Evolutionary conservation across 2,329 filamentous ascomycete genomes (phyloP).

Genomic region (Sporothrix mexicana): DNA sequence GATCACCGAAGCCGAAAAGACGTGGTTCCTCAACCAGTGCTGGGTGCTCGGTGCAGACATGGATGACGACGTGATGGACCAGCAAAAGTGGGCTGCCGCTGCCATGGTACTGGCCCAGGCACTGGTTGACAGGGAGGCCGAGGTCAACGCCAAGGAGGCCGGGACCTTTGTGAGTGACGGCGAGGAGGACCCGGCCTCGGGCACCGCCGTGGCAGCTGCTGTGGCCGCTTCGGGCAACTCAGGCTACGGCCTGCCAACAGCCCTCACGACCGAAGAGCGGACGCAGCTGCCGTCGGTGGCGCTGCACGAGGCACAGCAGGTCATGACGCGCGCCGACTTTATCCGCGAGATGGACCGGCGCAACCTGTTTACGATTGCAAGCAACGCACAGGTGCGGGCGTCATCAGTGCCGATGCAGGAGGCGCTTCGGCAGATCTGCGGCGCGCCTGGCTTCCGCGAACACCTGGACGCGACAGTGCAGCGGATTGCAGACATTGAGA

Average conservation of each 20-base stretch:
- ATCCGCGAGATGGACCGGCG: slow-evolving; percentile 90
- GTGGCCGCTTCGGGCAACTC: background rate
- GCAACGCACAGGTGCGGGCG: slow-evolving; percentile 82
- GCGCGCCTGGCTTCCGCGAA: slow-evolving; percentile 76
- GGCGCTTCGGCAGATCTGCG: slow-evolving; percentile 85
- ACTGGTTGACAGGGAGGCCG: slow-evolving; percentile 80
- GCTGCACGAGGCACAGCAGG: slow-evolving; percentile 81
- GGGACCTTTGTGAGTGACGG: slow-evolving; percentile 27
- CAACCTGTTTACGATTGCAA: slow-evolving; percentile 95
- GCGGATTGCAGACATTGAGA: slow-evolving; percentile 91
- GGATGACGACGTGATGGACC: slow-evolving; percentile 71
- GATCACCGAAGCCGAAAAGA: slow-evolving; percentile 72
- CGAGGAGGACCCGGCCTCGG: slow-evolving; percentile 56
- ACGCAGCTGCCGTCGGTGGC: slow-evolving; percentile 78
- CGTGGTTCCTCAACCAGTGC: slow-evolving; percentile 78
- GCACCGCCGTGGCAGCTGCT: slow-evolving; percentile 7
- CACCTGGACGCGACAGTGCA: slow-evolving; percentile 82
- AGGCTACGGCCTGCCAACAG: background rate
- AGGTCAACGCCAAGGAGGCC: background rate
- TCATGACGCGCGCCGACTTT: slow-evolving; percentile 96
- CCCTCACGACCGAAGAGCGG: background rate
- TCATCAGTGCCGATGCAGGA: slow-evolving; percentile 96
- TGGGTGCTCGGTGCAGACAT: slow-evolving; percentile 75
- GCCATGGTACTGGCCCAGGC: slow-evolving; percentile 90
- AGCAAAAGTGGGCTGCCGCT: slow-evolving; percentile 90